Percentiles rank a stretch among this genome's conserved stretches.
Conservation (phyloP, 2,329 filamentous ascomycete genomes). For the Sarocladium oryzae region DNA sequence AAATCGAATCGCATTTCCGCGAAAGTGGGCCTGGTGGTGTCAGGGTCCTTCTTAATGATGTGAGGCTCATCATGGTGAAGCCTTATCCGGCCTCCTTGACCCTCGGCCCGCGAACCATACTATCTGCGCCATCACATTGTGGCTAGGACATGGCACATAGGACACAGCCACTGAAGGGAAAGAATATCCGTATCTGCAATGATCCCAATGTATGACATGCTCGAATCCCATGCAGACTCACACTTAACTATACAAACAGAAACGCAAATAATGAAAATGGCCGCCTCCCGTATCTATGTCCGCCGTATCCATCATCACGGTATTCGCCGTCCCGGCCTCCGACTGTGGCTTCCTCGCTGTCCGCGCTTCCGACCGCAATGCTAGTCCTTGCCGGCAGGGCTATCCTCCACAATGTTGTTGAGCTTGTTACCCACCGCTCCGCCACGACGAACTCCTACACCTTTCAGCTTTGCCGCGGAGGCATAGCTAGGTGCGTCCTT, state of each 20-base stretch:
- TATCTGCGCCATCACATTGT: no score
- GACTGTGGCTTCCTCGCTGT: background rate
- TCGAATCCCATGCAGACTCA: no score
- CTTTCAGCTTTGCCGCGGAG: constrained; percentile 21
- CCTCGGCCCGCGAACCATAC: no score
- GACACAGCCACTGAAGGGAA: no score
- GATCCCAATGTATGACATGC: no score
- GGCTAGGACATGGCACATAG: no score
- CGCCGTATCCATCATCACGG: background rate
- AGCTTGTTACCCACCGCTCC: constrained; percentile 5
- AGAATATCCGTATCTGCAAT: no score
- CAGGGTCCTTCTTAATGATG: no score
- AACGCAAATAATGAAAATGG: background rate
- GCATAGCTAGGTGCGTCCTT: constrained; percentile 12
- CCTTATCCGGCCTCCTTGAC: no score
- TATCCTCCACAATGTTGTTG: constrained; percentile 10
- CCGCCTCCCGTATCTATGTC: background rate
- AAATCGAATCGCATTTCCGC: no score
- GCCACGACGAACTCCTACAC: constrained; percentile 17
- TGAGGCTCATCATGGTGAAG: no score
- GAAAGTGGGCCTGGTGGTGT: no score
- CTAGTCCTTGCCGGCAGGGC: constrained; percentile 1
- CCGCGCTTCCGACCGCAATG: background rate
- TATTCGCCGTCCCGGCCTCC: background rate
- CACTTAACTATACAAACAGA: background rate